Evolutionary conservation across 768 basidiomycete genomes (phyloP).

Genomic region (Cystofilobasidium capitatum): DNA sequence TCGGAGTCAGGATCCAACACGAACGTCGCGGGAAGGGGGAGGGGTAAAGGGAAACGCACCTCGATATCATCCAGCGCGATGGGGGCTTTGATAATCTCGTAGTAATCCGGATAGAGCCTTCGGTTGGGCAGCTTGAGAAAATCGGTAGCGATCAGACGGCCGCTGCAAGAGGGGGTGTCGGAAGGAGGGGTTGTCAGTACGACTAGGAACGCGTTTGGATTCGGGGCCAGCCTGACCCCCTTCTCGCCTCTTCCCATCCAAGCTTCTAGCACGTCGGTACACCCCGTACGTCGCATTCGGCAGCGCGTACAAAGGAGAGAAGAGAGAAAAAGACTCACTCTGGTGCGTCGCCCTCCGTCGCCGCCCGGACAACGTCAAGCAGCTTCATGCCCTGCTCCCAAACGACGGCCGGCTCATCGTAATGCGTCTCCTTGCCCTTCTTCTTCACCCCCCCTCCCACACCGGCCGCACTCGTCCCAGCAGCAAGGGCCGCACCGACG

Average conservation of each 20-base stretch:
- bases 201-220: not conserved
- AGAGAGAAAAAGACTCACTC: conserved; percentile 5
- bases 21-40: not conserved
- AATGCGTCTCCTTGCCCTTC: not conserved
- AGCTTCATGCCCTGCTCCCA: conserved; percentile 42
- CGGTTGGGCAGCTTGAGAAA: conserved; percentile 64
- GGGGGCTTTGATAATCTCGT: conserved; percentile 63
- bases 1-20: not conserved
- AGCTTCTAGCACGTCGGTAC: not conserved
- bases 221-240: not conserved
- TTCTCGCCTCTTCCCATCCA: not conserved
- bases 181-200: not conserved
- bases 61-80: conserved; percentile 86
- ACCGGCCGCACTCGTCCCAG: not conserved
- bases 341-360: conserved; percentile 78
- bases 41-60: conserved; percentile 31
- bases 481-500: not conserved
- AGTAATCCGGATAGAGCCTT: conserved; percentile 62
- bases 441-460: not conserved
- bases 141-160: conserved; percentile 35
- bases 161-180: not conserved
- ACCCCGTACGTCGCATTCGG: no score
- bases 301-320: not conserved
- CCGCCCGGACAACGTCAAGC: conserved; percentile 72
- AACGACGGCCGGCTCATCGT: conserved; percentile 13